Conservation (phyloP, 2,329 filamentous ascomycete genomes). For the Leptosphaerulina australis region DNA sequence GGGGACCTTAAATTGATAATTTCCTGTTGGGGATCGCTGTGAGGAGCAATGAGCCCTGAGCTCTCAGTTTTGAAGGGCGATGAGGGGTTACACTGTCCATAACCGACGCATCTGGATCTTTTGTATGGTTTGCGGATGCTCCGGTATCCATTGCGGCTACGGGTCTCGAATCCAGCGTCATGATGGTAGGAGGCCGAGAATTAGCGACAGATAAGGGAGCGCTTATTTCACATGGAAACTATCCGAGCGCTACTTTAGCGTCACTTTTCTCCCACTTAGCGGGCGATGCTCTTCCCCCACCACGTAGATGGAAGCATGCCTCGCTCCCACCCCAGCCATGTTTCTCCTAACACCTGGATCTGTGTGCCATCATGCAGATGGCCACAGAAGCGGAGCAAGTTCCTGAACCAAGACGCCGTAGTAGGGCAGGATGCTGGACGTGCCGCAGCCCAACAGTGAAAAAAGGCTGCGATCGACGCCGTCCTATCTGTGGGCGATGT, state of each 20-base stretch:
- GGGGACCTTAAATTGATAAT: background rate
- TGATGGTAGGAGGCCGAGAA: no score
- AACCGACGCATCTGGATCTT: background rate
- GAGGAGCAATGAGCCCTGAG: background rate
- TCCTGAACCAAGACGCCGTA: constrained; percentile 4
- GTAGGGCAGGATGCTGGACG: constrained; percentile 23
- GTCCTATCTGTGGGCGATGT: constrained; percentile 21
- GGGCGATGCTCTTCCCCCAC: background rate
- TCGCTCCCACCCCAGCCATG: background rate
- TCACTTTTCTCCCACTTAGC: background rate
- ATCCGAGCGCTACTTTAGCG: background rate
- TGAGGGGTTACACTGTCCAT: background rate
- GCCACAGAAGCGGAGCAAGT: background rate
- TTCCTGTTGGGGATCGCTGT: background rate
- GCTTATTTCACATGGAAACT: background rate
- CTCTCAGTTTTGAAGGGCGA: background rate
- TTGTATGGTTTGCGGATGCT: background rate
- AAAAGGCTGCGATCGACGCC: constrained; percentile 23
- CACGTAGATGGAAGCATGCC: background rate
- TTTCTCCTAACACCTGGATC: background rate
- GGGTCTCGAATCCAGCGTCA: no score
- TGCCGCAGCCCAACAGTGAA: constrained; percentile 24
- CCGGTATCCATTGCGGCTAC: background rate
- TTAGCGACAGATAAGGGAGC: background rate
- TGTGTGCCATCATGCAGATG: constrained; percentile 5